phyloP scores from a whole-genome alignment of 2,329 filamentous ascomycete genomes.

The Akanthomyces uredinophilus region DNA sequence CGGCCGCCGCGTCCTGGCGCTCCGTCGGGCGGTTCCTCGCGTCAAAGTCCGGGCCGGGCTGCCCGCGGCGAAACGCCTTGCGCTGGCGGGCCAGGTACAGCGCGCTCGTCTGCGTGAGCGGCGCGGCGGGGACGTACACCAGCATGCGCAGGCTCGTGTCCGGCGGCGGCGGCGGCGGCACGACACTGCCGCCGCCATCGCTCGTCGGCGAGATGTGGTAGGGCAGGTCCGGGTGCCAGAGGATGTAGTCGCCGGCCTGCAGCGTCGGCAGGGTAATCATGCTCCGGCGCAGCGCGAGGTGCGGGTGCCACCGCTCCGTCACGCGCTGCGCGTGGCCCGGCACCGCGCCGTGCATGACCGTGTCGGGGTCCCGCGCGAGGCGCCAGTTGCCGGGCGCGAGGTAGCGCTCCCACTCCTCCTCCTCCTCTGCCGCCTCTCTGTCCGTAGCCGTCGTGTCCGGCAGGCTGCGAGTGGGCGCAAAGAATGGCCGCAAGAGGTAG shows the following conservation, averaged over 20 bases:
- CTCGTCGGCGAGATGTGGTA: conserved; percentile 47
- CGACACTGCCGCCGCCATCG: conserved; percentile 18
- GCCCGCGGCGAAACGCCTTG: conserved; percentile 51
- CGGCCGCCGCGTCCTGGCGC: conserved; percentile 43
- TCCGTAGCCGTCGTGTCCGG: conserved; percentile 21
- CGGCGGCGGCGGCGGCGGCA: too few relatives aligned
- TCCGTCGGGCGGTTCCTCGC: conserved; percentile 44
- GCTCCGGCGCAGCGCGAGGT: conserved; percentile 47
- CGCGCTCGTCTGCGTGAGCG: conserved; percentile 53
- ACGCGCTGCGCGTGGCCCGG: conserved; percentile 54
- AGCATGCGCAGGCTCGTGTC: conserved; percentile 37
- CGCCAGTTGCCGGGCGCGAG: conserved; percentile 42
- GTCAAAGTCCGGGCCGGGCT: conserved; percentile 52
- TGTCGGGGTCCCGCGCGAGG: conserved; percentile 45
- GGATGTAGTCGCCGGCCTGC: conserved; percentile 52
- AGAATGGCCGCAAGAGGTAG: conserved; percentile 60
- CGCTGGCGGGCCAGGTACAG: conserved; percentile 53
- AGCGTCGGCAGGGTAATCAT: conserved; percentile 52
- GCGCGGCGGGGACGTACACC: conserved; percentile 51
- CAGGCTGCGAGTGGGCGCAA: conserved; percentile 30
- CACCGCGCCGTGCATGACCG: conserved; percentile 54
- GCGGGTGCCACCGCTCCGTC: conserved; percentile 54
- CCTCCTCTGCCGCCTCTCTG: conserved; percentile 32
- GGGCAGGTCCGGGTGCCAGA: conserved; percentile 54
- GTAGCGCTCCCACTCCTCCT: conserved; percentile 41